Base-by-base conservation (phyloP, 306 rosid species). In the Quercus mongolica region DNA sequence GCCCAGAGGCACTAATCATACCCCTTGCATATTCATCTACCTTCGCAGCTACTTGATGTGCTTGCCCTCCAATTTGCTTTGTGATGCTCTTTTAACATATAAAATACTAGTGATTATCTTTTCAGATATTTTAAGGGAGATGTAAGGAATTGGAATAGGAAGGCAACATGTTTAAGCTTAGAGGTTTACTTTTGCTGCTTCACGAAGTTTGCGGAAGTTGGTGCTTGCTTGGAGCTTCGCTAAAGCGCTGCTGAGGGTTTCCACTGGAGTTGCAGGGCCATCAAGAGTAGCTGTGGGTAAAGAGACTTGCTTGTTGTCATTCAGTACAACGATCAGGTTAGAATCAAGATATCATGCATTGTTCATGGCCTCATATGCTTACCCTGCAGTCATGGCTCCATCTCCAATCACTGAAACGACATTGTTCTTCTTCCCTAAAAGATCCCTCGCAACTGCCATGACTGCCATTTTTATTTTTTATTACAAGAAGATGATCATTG, bases 351-450 rank as follows among this genome's bases (percentile, higher is more conserved):
- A 95, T 64, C 99, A 98, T 57, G 98, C 97, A 57, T 95, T 95
- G 81, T 92, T 95, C 98, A 95, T 83, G 68, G 99, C 99, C 81
- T 95, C 99, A 23, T 95, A 95, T 54, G 98, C 99, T 87, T 92
- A 97, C 44, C 99, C 99, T 8, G 97, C 99, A 30, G 99, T 92
- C 94, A 95, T 90, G 71, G 97, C 97, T 44, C 99, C 98, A 83
- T 95, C 98, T 75, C 98, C 98, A 33, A 95, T 95, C 84, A 95
- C 99, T 6, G 98, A 90, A 72, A 95, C 87, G 20, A 95, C 84
- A 56, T 70, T 86, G 83, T 91, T 92, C 70, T 85, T 83, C 76
- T 92, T 95, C 80, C 96, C 97, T 35, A 91, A 79, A 18, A 95
- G 88, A 85, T 92, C 99, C 78, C 99, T 88, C 31, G 79, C 99